Base-by-base conservation (phyloP, 1,284 basidiomycete species). In the Fomitopsis schrenkii region DNA sequence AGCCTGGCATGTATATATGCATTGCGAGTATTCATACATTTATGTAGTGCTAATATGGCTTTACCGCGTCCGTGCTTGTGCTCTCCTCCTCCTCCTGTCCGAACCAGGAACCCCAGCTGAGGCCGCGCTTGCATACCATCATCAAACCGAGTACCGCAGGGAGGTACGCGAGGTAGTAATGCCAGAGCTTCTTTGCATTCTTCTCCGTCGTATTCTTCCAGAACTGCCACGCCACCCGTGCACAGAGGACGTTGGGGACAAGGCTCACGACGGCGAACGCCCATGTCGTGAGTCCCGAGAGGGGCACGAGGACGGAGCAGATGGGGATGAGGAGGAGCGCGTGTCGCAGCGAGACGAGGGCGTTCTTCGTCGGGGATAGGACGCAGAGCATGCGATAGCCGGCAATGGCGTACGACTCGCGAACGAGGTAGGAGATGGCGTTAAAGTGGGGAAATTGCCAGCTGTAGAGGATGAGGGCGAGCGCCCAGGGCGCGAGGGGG, bases 361-460 rank as follows among this genome's bases (percentile, higher is more conserved):
- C 85, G 72, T 98, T 99, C 68, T 93, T 87, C 12, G 77, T 71
- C 0, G 97, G 94, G 48, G 88, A 82, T 52, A 93, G 78, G 59
- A 95, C 91, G 28, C 90, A 87, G 41, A 98, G 86, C 97, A 99
- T 99, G 45, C 85, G 84, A 73, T 97, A 99, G 17, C 96, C 97
- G 5, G 93, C 94, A 69, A 94, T 86, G 0, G 97, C 94, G 76
- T 99, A 99, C 38, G 92, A 91, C 17, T 85, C 87, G 30, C 95
- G 86, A 14, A 97, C 85, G 55, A 95, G 81, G 75, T 98, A 86
- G 3, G 95, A 88, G n/a, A 99, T 82, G 1, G 94, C 79, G 76
- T 97, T 98, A 79, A 99, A 99, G 75, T 99, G 97, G 19, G 97
- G 97, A 75, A 99, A 99, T 73, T 99, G 97, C 97, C 97, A 99